These are phyloP conservation scores for Benincasa hispida DNA, from an alignment of 306 rosid genomes.

Conservation along the genomic window DNA sequence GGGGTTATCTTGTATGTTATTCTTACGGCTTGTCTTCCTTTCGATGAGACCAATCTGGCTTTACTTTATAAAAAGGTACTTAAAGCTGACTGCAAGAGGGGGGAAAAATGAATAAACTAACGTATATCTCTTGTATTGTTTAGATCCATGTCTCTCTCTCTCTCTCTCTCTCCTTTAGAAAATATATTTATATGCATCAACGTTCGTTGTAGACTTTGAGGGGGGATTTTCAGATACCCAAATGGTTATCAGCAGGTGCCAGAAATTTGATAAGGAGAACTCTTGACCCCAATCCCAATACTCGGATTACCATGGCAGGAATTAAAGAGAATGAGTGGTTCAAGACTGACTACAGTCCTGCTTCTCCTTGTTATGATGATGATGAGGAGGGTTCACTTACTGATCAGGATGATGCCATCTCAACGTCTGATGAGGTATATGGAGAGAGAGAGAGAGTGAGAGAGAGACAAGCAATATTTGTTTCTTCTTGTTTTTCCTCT, in stretches of 20 bases:
- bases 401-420: slow-evolving; percentile 32
- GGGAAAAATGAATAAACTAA: background rate
- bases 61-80: slow-evolving; percentile 86
- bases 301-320: slow-evolving; percentile 50
- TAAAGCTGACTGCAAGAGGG: background rate
- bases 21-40: slow-evolving; percentile 73
- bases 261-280: slow-evolving; percentile 54
- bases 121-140: background rate
- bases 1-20: slow-evolving; percentile 81
- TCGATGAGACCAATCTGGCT: slow-evolving; percentile 84
- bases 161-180: background rate
- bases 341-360: slow-evolving; percentile 48
- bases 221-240: slow-evolving; percentile 68
- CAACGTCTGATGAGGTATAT: slow-evolving; percentile 30
- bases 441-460: background rate
- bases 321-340: slow-evolving; percentile 86
- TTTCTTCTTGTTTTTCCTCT: background rate
- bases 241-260: slow-evolving; percentile 69
- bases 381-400: slow-evolving; percentile 31
- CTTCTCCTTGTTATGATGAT: slow-evolving; percentile 45
- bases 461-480: background rate
- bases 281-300: slow-evolving; percentile 70
- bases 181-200: background rate
- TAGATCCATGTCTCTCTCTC: background rate
- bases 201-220: slow-evolving; percentile 39